phyloP scores from a whole-genome alignment of 257 asterid genomes.

The Jacaranda mimosifolia region DNA sequence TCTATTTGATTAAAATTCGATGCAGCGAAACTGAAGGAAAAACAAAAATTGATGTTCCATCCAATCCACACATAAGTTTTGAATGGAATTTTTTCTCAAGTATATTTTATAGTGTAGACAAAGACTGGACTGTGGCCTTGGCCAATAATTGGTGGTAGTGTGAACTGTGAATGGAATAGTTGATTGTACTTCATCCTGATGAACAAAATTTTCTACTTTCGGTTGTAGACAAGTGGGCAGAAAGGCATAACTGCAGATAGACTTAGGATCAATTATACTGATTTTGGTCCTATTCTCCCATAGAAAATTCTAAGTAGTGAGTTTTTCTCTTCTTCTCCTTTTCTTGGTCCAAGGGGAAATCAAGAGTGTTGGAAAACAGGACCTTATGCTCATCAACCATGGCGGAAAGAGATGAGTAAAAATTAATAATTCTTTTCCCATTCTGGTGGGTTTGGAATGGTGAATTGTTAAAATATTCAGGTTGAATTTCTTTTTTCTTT shows the following conservation, averaged over 20 bases:
- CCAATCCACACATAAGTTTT: neutral
- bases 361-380: neutral
- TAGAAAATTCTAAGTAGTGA: neutral
- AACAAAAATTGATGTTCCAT: neutral
- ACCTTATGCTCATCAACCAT: neutral
- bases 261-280: neutral
- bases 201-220: conserved; percentile 15
- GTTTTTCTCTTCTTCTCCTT: neutral
- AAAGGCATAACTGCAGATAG: conserved; percentile 13
- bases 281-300: neutral
- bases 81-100: neutral
- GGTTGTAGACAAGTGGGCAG: conserved; percentile 14
- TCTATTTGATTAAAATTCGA: conserved; percentile 16
- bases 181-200: conserved; percentile 18
- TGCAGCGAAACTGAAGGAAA: neutral
- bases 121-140: no score
- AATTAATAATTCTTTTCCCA: neutral
- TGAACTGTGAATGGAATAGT: neutral
- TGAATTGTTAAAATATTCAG: neutral
- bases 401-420: neutral
- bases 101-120: neutral
- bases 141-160: neutral
- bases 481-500: no score
- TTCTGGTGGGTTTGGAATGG: neutral
- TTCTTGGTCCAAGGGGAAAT: neutral